Percentiles rank a stretch among this genome's conserved stretches.
Conservation (phyloP, 108 stramenopile genomes). For the Poteriospumella lacustris region DNA sequence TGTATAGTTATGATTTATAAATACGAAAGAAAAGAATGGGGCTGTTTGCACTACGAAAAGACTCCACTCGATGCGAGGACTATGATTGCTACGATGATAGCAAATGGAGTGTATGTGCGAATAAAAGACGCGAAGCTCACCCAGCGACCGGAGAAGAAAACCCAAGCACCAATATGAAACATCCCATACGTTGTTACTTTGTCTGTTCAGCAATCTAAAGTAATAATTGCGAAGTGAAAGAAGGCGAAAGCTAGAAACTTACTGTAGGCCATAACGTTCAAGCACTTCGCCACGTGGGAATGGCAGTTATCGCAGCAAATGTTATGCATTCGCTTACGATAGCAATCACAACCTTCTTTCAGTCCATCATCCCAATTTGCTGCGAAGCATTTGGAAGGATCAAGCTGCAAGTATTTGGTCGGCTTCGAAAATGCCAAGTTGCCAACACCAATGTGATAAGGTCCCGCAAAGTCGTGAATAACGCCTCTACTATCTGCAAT, state of each 20-base stretch:
- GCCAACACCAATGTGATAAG: slow-evolving; percentile 61
- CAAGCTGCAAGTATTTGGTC: slow-evolving; percentile 50
- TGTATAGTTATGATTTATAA: too few relatives aligned
- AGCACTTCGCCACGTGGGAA: slow-evolving; percentile 83
- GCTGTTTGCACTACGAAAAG: too few relatives aligned
- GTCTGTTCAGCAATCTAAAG: background rate
- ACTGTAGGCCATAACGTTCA: slow-evolving; percentile 68
- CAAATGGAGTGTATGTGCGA: slow-evolving; percentile 40
- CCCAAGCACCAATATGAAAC: slow-evolving; percentile 78
- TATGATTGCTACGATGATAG: too few relatives aligned
- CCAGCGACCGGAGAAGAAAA: slow-evolving; percentile 78
- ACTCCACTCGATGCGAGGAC: too few relatives aligned
- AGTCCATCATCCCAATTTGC: slow-evolving; percentile 75
- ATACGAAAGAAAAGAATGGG: too few relatives aligned
- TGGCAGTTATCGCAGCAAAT: slow-evolving; percentile 95
- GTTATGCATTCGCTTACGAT: slow-evolving; percentile 85
- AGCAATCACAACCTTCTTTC: slow-evolving; percentile 69
- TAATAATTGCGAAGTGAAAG: background rate
- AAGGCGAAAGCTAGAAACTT: background rate
- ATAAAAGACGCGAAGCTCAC: slow-evolving; percentile 36
- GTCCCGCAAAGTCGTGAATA: slow-evolving; percentile 89
- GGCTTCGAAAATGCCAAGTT: slow-evolving; percentile 49
- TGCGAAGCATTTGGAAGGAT: slow-evolving; percentile 26
- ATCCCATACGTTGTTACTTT: slow-evolving; percentile 79
- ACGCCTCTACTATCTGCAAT: slow-evolving; percentile 51